Conservation (phyloP, 2,329 filamentous ascomycete genomes). For the Acephala macrosclerotiorum region DNA sequence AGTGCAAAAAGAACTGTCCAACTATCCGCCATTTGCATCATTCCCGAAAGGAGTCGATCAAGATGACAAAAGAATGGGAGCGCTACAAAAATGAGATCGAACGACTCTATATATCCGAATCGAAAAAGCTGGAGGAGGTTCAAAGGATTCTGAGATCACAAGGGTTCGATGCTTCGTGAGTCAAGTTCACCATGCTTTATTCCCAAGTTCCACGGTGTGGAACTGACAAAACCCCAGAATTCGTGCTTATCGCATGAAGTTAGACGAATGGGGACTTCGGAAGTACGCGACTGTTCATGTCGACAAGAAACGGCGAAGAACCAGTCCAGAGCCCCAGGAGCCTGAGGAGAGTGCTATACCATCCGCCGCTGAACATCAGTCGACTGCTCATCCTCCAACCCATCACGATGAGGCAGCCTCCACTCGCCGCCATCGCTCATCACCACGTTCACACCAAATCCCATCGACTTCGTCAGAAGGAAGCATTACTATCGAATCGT, state of each 20-base stretch:
- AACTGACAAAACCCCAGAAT: slow-evolving; percentile 14
- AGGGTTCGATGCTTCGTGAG: slow-evolving; percentile 33
- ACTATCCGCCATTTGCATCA: no score
- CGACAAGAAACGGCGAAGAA: background rate
- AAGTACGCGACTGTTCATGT: slow-evolving; percentile 17
- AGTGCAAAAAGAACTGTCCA: background rate
- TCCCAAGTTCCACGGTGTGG: background rate
- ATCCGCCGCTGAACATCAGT: no score
- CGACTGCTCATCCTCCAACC: no score
- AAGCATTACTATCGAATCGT: no score
- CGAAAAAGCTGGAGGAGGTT: slow-evolving; percentile 27
- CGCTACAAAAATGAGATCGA: slow-evolving; percentile 28
- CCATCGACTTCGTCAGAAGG: no score
- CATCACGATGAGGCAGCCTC: no score
- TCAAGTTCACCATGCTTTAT: background rate
- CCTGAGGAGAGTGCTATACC: no score
- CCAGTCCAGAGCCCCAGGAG: background rate
- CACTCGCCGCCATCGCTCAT: no score
- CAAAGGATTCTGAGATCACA: slow-evolving; percentile 24
- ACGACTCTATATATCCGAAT: slow-evolving; percentile 29
- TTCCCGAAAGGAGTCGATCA: background rate
- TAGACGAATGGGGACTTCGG: slow-evolving; percentile 30
- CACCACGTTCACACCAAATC: no score
- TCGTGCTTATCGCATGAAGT: slow-evolving; percentile 30
- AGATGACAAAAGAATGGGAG: slow-evolving; percentile 33